A percentile compares a stretch with the other conserved stretches of the same genome.
phyloP scores from a whole-genome alignment of 2,329 filamentous ascomycete species.

The Davidsoniella eucalypti region DNA sequence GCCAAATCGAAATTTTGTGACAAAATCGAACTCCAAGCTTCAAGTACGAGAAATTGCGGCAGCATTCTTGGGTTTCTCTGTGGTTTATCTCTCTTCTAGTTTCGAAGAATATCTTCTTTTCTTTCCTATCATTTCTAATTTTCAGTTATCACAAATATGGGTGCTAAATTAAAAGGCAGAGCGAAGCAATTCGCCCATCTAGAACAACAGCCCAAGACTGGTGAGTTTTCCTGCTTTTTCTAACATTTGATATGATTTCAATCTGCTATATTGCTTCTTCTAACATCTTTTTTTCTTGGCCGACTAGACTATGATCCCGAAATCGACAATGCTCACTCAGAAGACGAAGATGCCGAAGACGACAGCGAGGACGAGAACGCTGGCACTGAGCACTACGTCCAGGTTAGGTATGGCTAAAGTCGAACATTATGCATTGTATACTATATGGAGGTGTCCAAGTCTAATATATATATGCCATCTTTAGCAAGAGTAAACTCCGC shows the following conservation, averaged over 20 bases:
- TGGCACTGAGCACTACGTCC: conserved; percentile 74
- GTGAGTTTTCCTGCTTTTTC: not conserved
- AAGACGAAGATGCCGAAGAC: conserved; percentile 33
- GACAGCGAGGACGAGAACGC: conserved; percentile 34
- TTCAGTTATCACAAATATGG: not conserved
- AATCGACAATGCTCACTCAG: conserved; percentile 41
- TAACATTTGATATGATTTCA: too few relatives aligned
- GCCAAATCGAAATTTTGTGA: conserved; percentile 10
- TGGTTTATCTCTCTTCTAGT: too few relatives aligned
- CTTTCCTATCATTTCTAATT: too few relatives aligned
- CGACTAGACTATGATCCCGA: conserved; percentile 65
- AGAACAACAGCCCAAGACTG: conserved; percentile 10
- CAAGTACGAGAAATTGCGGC: not conserved
- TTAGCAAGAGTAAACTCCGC: conserved; percentile 65
- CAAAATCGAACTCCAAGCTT: not conserved
- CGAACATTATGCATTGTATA: not conserved
- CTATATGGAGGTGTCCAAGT: not conserved
- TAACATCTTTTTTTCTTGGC: not conserved
- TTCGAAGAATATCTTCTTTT: too few relatives aligned
- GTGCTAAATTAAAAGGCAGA: conserved; percentile 9
- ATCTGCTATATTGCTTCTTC: not conserved
- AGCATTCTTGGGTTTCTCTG: too few relatives aligned
- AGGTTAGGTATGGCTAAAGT: conserved; percentile 42
- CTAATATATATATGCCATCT: conserved; percentile 2
- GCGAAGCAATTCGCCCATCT: conserved; percentile 11